Base-by-base conservation (phyloP, 2,329 filamentous ascomycete genomes). In the Dendrostoma leiphaemia region DNA sequence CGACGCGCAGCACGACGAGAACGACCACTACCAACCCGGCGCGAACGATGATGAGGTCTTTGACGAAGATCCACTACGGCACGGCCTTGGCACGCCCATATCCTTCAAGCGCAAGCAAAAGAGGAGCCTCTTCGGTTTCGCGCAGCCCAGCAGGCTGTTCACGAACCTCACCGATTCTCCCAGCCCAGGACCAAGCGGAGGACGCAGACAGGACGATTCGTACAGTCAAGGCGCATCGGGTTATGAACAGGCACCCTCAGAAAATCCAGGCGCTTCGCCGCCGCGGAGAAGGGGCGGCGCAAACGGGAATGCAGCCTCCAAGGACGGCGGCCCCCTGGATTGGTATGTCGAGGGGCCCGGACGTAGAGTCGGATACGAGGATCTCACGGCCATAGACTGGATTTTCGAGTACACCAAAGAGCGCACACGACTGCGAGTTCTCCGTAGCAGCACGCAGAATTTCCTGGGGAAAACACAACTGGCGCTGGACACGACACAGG, bases 381-480 rank as follows among this genome's bases (percentile, higher is more conserved):
- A 99, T 72, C 78, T 97, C 69, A 97, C 93, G 15, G 93, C 94
- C 55, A 99, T 99, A 69, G 94, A 99, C 75, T 99, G 94, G 94
- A 97, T 97, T 67, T 97, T 96, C 64, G 94, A 99, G 71, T 96
- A 97, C 67, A 94, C 90, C 49, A 97, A 97, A 70, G 94, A 99
- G 74, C 84, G 94, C 19, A 91, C 96, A 69, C 84, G 94, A 23
- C 75, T 95, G 64, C 84, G 91, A n/a, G 82, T 88, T 28, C 76
- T 99, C 19, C 82, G 85, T 52, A 83, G 88, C 0, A 83, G 81
- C 63, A 81, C 85, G 7, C 79, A 82, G 19, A 90, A 91, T 0
- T 62, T 96, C 5, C 57, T 92, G 19, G 91, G 91, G 12, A 84
- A 91, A 63, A 64, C 88, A 51, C 85, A 82, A 58, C 85, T 88